Evolutionary conservation across 2,329 filamentous ascomycete genomes (phyloP).

Genomic region (Huntiella abstrusa): DNA sequence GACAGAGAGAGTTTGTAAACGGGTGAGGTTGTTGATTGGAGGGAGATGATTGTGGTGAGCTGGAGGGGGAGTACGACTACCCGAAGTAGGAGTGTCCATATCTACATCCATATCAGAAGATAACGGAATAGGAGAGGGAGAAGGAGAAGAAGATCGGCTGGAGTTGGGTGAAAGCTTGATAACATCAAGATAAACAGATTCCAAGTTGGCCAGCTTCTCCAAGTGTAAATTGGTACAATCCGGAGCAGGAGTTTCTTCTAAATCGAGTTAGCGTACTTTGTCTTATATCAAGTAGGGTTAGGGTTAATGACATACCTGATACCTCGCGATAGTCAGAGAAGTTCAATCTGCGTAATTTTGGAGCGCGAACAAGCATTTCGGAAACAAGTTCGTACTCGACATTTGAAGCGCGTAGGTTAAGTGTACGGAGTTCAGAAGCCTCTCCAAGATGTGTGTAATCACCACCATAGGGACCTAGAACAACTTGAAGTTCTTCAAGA

Average conservation of each 20-base stretch:
- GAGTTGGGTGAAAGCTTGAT: not conserved
- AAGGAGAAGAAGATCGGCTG: not conserved
- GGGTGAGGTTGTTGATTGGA: conserved; percentile 6
- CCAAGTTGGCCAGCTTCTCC: conserved; percentile 8
- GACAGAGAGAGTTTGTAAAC: conserved; percentile 8
- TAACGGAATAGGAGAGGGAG: not conserved
- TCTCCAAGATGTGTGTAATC: conserved; percentile 1
- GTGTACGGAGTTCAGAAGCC: not conserved
- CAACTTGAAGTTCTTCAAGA: conserved; percentile 2
- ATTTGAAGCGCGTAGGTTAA: conserved; percentile 3
- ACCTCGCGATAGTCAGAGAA: conserved; percentile 8
- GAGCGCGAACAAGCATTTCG: conserved; percentile 2
- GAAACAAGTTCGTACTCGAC: conserved; percentile 9
- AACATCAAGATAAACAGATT: conserved; percentile 6
- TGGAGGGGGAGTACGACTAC: not conserved
- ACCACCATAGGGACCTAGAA: conserved; percentile 4
- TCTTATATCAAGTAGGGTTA: not conserved
- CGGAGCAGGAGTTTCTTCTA: not conserved
- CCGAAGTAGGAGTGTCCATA: not conserved
- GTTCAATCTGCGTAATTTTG: conserved; percentile 4
- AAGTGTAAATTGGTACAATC: conserved; percentile 8
- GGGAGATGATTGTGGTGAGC: conserved; percentile 2
- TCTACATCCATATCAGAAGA: conserved; percentile 5
- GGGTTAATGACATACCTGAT: conserved; percentile 2
- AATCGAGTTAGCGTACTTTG: too few species aligned